Evolutionary conservation across 1,139 yeast genomes (phyloP).

Genomic region (Insectozyma bohioensis): DNA sequence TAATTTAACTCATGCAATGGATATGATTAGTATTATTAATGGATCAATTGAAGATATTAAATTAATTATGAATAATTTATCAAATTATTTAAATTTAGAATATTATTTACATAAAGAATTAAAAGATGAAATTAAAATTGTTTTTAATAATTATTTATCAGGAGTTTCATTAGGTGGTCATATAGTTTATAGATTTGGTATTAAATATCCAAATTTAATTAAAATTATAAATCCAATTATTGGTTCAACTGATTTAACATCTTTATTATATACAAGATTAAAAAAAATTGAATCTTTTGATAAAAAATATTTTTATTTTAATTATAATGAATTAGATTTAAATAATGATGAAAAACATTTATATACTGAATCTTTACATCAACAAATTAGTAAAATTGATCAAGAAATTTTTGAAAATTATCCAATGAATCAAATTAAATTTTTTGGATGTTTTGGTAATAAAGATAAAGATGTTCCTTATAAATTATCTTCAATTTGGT

Average conservation of each 20-base stretch:
- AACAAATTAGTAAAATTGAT: constrained; percentile 30
- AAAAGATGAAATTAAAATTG: constrained; percentile 16
- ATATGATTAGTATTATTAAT: constrained; percentile 53
- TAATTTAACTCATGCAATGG: constrained; percentile 51
- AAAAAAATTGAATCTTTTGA: constrained; percentile 21
- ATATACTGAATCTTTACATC: constrained; percentile 41
- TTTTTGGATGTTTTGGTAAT: constrained; percentile 40
- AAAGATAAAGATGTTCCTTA: constrained; percentile 41
- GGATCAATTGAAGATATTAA: constrained; percentile 52
- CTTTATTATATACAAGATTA: constrained; percentile 42
- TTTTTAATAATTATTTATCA: constrained; percentile 32
- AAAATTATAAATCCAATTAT: constrained; percentile 46
- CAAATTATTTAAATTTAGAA: constrained; percentile 41
- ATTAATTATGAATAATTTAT: constrained; percentile 48
- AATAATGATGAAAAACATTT: constrained; percentile 23
- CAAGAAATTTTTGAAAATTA: constrained; percentile 34
- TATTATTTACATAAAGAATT: constrained; percentile 22
- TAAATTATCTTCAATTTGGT: constrained; percentile 34
- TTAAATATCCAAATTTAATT: constrained; percentile 36
- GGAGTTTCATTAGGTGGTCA: constrained; percentile 70
- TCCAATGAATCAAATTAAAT: constrained; percentile 30
- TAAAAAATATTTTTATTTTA: constrained; percentile 32
- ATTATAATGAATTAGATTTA: constrained; percentile 37
- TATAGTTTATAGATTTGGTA: constrained; percentile 48
- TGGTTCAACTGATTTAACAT: constrained; percentile 46